Evolutionary conservation across 352 stramenopile genomes (phyloP).

Genomic region (Phytopythium aichiense): DNA sequence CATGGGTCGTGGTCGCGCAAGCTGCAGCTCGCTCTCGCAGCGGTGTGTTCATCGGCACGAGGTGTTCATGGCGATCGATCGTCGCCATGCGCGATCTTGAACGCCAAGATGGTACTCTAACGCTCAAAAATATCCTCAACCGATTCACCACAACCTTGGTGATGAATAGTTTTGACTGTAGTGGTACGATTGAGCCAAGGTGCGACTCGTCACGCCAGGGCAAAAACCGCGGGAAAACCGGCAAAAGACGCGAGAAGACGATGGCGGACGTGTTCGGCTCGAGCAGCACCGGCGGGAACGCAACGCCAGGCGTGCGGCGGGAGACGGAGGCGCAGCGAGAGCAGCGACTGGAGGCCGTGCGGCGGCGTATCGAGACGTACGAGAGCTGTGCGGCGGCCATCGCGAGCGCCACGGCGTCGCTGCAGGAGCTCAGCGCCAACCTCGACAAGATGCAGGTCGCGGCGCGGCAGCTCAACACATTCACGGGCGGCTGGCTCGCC

Average conservation of each 20-base stretch:
- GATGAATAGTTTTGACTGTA: background rate
- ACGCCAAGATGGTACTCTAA: background rate
- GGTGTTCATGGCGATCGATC: background rate
- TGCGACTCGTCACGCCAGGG: background rate
- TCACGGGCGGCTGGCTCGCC: slow-evolving; percentile 65
- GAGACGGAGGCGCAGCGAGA: slow-evolving; percentile 22
- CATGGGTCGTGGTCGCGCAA: background rate
- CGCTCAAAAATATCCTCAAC: background rate
- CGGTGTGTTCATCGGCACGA: background rate
- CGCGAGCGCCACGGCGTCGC: slow-evolving; percentile 40
- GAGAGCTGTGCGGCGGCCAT: slow-evolving; percentile 58
- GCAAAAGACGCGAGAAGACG: background rate
- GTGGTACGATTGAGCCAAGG: background rate
- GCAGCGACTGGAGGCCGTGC: slow-evolving; percentile 40
- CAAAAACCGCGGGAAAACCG: background rate
- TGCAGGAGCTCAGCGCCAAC: slow-evolving; percentile 63
- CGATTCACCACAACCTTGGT: background rate
- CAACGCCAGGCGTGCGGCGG: slow-evolving; percentile 5
- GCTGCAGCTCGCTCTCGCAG: background rate
- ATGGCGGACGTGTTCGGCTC: slow-evolving; percentile 1
- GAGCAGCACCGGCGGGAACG: background rate
- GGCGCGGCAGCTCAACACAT: slow-evolving; percentile 69
- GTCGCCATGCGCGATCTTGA: background rate
- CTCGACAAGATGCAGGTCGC: slow-evolving; percentile 58
- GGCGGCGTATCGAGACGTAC: slow-evolving; percentile 55